A percentile compares a stretch with the other conserved stretches of the same genome.
Conservation (phyloP, 768 basidiomycete species). For the Russula sp. region DNA sequence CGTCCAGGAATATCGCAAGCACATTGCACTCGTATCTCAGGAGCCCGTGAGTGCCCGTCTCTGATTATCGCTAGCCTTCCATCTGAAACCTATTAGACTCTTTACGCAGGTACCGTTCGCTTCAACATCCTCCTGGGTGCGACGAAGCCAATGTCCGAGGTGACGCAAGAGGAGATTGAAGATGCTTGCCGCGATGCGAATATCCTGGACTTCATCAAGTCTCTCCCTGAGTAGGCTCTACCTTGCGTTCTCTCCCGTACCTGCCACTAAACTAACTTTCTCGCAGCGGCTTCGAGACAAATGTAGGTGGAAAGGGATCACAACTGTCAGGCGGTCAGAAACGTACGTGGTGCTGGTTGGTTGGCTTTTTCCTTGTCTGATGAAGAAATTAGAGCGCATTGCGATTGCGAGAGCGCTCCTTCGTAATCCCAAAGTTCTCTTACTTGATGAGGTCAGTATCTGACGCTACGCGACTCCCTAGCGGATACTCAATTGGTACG, state of each 20-base stretch:
- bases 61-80: background rate
- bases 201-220: conserved; percentile 79
- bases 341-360: conserved; percentile 39
- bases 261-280: conserved; percentile 10
- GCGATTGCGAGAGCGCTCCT: conserved; percentile 31
- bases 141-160: conserved; percentile 61
- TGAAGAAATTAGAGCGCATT: conserved; percentile 37
- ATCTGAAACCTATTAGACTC: conserved; percentile 35
- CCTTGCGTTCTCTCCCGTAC: background rate
- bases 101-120: conserved; percentile 80
- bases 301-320: conserved; percentile 87
- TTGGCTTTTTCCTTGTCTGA: background rate
- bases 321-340: conserved; percentile 89
- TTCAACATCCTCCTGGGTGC: conserved; percentile 88
- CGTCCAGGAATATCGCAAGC: conserved; percentile 78
- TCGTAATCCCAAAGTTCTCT: conserved; percentile 30
- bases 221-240: conserved; percentile 61
- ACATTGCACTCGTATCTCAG: conserved; percentile 85
- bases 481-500: background rate
- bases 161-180: conserved; percentile 83
- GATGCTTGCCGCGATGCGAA: conserved; percentile 82
- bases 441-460: conserved; percentile 27
- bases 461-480: no score
- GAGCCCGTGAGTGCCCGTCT: conserved; percentile 42
- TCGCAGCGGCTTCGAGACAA: conserved; percentile 79